phyloP scores from a whole-genome alignment of 768 basidiomycete species.

The Cystobasidium tubakii region DNA sequence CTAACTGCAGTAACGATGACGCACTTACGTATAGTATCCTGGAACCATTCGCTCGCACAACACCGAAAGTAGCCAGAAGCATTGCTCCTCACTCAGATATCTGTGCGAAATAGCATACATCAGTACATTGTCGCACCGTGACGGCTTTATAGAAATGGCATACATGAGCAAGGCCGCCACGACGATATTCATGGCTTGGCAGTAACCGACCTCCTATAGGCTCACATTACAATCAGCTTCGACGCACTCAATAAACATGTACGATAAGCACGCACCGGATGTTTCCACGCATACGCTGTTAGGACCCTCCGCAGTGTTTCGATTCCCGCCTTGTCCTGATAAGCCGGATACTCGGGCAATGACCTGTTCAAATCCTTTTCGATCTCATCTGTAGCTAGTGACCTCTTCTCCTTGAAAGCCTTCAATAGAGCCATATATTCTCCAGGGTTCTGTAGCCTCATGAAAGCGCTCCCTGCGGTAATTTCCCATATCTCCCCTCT shows the following conservation, averaged over 20 bases:
- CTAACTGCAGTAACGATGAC: no score
- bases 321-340: conserved; percentile 84
- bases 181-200: conserved; percentile 98
- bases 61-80: conserved; percentile 93
- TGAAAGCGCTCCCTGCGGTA: conserved; percentile 83
- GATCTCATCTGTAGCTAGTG: conserved; percentile 91
- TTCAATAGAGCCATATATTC: conserved; percentile 68
- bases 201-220: conserved; percentile 70
- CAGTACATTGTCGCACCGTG: no score
- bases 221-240: background rate
- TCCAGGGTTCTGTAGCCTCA: conserved; percentile 80
- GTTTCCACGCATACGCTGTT: conserved; percentile 91
- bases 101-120: conserved; percentile 54
- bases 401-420: conserved; percentile 70
- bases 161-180: conserved; percentile 91
- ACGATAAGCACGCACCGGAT: conserved; percentile 55
- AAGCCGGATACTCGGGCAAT: conserved; percentile 93
- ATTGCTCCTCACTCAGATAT: conserved; percentile 98
- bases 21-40: conserved; percentile 90
- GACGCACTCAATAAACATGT: background rate
- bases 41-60: conserved; percentile 89
- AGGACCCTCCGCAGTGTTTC: conserved; percentile 75
- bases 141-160: no score
- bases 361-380: conserved; percentile 90
- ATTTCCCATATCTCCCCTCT: conserved; percentile 99